These are phyloP conservation scores for Coriaria nepalensis DNA, from an alignment of 306 rosid genomes.

Conservation along the genomic window DNA sequence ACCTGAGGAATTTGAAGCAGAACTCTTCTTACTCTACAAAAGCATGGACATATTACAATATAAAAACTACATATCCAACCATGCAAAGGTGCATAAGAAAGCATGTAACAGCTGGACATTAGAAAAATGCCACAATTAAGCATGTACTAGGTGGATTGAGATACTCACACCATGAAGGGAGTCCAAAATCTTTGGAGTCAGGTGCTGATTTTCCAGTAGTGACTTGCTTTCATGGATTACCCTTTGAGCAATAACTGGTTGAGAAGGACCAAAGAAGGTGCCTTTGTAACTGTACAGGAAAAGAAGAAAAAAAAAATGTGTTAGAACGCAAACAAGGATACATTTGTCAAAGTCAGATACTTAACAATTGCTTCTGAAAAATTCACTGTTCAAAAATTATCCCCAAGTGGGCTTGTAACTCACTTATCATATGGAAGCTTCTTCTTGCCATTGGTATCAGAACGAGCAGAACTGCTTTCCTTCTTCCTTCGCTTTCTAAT, in stretches of 20 bases:
- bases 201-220: conserved; percentile 54
- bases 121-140: conserved; percentile 1
- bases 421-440: conserved; percentile 63
- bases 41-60: conserved; percentile 19
- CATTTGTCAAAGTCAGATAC: conserved; percentile 5
- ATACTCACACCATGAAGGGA: conserved; percentile 39
- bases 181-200: conserved; percentile 38
- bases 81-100: not conserved
- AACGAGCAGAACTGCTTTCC: conserved; percentile 29
- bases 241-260: conserved; percentile 69
- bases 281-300: conserved; percentile 52
- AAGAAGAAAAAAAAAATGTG: conserved; percentile 9
- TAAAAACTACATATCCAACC: conserved; percentile 6
- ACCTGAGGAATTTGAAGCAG: conserved; percentile 26
- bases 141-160: conserved; percentile 3
- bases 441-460: conserved; percentile 26
- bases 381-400: not conserved
- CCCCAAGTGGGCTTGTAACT: conserved; percentile 15
- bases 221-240: conserved; percentile 96
- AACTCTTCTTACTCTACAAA: conserved; percentile 44
- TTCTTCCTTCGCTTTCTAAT: conserved; percentile 43
- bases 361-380: not conserved
- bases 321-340: conserved; percentile 8
- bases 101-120: not conserved
- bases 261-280: conserved; percentile 83